Evolutionary conservation across 78 protist genomes (phyloP).

Genomic region (Dictyostelium brefeldianum): DNA sequence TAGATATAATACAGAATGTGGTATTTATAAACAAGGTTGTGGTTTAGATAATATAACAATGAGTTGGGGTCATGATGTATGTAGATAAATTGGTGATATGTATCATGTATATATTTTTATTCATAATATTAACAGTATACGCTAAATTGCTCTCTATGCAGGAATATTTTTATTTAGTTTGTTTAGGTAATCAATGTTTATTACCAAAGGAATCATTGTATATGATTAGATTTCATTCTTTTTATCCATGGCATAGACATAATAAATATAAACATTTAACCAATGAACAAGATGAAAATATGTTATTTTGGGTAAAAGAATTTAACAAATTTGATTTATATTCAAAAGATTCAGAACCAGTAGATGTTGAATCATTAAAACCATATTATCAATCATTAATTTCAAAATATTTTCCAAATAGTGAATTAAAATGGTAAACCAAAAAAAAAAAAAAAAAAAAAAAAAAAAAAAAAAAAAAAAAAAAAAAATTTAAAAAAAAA

Average conservation of each 20-base stretch:
- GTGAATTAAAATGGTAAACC: constrained; percentile 44
- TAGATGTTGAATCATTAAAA: constrained; percentile 72
- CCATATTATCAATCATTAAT: constrained; percentile 88
- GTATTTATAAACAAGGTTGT: constrained; percentile 83
- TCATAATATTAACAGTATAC: too few relatives aligned
- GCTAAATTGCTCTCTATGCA: too few relatives aligned
- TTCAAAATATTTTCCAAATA: constrained; percentile 82
- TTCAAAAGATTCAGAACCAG: constrained; percentile 84
- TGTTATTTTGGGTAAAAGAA: constrained; percentile 90
- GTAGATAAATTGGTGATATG: too few relatives aligned
- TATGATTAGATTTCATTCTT: constrained; percentile 93
- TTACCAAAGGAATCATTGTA: constrained; percentile 90
- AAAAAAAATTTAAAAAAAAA: not conserved
- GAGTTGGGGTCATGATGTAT: constrained; percentile 95
- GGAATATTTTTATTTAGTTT: constrained; percentile 83
- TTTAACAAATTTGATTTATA: constrained; percentile 92
- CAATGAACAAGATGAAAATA: constrained; percentile 78
- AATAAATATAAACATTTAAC: constrained; percentile 80
- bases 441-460: not conserved
- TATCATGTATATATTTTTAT: too few relatives aligned
- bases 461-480: not conserved
- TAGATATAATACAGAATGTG: constrained; percentile 74
- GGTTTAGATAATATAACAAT: constrained; percentile 90
- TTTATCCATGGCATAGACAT: constrained; percentile 94
- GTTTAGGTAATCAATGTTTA: constrained; percentile 39